Conservation (phyloP, 305 asterid species). For the Lippia alba region DNA sequence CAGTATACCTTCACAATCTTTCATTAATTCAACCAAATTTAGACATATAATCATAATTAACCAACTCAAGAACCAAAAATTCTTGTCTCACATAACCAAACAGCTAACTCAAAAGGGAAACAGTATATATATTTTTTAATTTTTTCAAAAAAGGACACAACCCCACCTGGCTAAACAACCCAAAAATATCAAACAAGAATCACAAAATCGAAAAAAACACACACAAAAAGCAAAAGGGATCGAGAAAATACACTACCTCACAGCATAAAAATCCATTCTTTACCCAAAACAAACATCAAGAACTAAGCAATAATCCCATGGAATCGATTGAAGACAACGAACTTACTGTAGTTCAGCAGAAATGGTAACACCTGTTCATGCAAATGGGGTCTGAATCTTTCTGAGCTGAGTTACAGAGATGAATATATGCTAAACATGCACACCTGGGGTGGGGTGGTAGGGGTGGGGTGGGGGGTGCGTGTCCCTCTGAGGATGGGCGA, state of each 20-base stretch:
- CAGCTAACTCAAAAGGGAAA: neutral
- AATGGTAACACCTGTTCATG: conserved; percentile 8
- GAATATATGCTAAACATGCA: conserved; percentile 41
- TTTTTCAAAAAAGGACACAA: neutral
- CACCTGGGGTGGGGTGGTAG: neutral
- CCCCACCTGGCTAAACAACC: conserved; percentile 1
- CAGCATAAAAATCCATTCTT: neutral
- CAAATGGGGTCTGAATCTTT: neutral
- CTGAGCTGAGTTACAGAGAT: conserved; percentile 1
- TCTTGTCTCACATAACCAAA: conserved; percentile 13
- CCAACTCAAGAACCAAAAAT: neutral
- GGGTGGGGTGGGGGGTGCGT: conserved; percentile 32
- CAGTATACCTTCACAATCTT: neutral
- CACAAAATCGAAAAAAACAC: neutral
- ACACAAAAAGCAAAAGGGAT: neutral
- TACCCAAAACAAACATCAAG: neutral
- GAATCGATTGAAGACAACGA: neutral
- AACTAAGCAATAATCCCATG: conserved; percentile 1
- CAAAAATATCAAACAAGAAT: neutral
- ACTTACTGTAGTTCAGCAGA: conserved; percentile 28
- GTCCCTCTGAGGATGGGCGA: conserved; percentile 30
- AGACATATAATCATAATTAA: neutral
- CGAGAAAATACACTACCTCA: neutral
- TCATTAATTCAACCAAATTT: neutral
- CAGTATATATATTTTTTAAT: no score